A percentile compares a stretch with the other conserved stretches of the same genome.
Conservation (phyloP, 2,329 filamentous ascomycete species). For the Aspergillus fischeri region DNA sequence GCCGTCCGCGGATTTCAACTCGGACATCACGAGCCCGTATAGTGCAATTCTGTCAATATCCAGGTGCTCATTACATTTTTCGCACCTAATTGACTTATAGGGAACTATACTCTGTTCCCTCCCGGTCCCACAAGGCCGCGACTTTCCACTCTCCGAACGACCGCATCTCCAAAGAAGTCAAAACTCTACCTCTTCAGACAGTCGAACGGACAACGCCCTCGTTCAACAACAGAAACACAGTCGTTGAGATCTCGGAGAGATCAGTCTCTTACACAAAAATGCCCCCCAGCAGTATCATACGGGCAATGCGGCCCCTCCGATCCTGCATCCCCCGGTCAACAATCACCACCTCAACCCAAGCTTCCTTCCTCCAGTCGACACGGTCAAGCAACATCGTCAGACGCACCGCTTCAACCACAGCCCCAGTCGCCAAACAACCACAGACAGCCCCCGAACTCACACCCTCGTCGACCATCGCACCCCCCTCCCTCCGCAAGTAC, state of each 20-base stretch:
- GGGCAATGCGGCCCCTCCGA: conserved; percentile 31
- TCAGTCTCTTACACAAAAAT: conserved; percentile 14
- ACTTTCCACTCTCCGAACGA: conserved; percentile 2
- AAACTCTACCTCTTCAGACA: background rate
- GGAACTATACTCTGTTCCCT: background rate
- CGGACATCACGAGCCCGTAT: background rate
- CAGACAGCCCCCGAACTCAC: background rate
- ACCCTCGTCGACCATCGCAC: conserved; percentile 5
- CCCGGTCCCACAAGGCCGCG: background rate
- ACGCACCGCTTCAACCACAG: conserved; percentile 7
- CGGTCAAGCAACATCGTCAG: conserved; percentile 11
- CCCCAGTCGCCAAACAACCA: conserved; percentile 9
- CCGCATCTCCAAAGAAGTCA: background rate
- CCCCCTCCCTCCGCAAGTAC: conserved; percentile 32
- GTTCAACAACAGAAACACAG: background rate
- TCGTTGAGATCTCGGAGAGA: background rate
- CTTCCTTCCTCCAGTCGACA: conserved; percentile 16
- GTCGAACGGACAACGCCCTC: background rate
- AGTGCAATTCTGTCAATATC: background rate
- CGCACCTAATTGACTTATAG: background rate
- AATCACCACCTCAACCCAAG: conserved; percentile 13
- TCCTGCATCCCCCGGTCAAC: conserved; percentile 23
- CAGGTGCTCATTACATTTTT: background rate
- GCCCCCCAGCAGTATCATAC: conserved; percentile 27
- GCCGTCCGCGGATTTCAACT: conserved; percentile 2